phyloP scores from a whole-genome alignment of 2,329 filamentous ascomycete genomes.

The Diaporthe eres region DNA sequence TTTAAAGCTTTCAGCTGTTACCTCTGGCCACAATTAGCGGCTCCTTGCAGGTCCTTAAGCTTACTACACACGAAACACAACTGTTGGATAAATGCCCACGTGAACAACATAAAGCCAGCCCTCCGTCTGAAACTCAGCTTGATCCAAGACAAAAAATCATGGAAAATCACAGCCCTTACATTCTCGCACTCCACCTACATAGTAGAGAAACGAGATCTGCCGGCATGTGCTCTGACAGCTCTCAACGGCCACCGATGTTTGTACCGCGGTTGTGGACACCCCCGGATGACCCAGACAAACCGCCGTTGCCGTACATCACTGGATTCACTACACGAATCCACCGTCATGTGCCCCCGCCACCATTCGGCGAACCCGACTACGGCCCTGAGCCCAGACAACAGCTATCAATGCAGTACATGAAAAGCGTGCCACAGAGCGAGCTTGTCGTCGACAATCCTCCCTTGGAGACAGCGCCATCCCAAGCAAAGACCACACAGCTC shows the following conservation, averaged over 20 bases:
- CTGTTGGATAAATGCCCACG: too few relatives aligned
- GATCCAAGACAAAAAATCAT: too few relatives aligned
- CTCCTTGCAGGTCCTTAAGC: too few relatives aligned
- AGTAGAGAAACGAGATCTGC: not conserved
- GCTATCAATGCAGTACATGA: not conserved
- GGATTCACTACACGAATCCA: conserved; percentile 7
- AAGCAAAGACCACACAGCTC: not conserved
- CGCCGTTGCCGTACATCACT: conserved; percentile 1
- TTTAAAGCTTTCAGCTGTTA: too few relatives aligned
- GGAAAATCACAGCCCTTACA: too few relatives aligned
- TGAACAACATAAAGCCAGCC: too few relatives aligned
- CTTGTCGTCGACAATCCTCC: conserved; percentile 8
- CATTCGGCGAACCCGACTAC: not conserved
- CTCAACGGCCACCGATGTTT: not conserved
- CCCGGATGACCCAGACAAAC: conserved; percentile 10
- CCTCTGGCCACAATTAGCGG: too few relatives aligned
- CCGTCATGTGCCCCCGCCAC: not conserved
- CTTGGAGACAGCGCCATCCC: not conserved
- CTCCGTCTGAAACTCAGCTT: too few relatives aligned
- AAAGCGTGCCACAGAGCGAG: not conserved
- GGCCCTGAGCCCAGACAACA: not conserved
- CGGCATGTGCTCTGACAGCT: not conserved
- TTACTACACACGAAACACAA: too few relatives aligned
- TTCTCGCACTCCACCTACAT: not conserved
- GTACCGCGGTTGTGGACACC: not conserved